A percentile compares a stretch with the other conserved stretches of the same genome.
These are phyloP conservation scores for Alternaria burnsii DNA, from an alignment of 2,329 filamentous ascomycete genomes.

Conservation along the genomic window DNA sequence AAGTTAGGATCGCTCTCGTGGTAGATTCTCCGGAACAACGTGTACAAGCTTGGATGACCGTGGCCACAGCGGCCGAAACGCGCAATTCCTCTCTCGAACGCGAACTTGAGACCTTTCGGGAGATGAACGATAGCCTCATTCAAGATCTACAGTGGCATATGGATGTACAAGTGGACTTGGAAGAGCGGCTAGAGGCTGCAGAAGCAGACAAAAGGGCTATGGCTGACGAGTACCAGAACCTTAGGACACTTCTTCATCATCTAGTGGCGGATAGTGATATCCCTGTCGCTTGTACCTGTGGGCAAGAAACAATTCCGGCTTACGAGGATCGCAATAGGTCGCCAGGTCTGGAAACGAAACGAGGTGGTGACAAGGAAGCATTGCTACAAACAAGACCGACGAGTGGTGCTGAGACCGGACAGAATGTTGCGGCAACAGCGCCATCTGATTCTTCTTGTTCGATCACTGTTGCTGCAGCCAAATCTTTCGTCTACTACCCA, in stretches of 20 bases:
- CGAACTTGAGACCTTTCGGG: conserved; percentile 6
- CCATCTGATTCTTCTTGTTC: too few species aligned
- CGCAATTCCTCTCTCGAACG: conserved; percentile 17
- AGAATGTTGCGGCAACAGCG: neutral
- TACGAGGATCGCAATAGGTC: too few species aligned
- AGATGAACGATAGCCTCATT: conserved; percentile 10
- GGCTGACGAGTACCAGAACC: neutral
- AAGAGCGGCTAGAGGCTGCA: conserved; percentile 1
- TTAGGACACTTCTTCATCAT: neutral
- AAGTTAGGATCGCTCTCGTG: neutral
- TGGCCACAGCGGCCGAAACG: conserved; percentile 4
- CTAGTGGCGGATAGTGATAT: neutral
- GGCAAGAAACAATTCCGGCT: neutral
- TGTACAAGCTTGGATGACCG: conserved; percentile 5
- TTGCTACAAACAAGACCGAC: neutral
- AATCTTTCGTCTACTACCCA: neutral
- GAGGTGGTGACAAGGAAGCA: neutral
- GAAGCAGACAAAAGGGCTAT: conserved; percentile 4
- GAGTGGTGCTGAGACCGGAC: neutral
- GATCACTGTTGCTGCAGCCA: neutral
- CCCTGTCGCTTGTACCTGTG: neutral
- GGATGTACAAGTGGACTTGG: conserved; percentile 7
- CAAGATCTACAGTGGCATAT: conserved; percentile 19
- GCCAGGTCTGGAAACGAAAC: neutral
- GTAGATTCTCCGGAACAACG: neutral